These are phyloP conservation scores for Thalassiosira livingstoniorum DNA, from an alignment of 352 stramenopile genomes.

Conservation along the genomic window DNA sequence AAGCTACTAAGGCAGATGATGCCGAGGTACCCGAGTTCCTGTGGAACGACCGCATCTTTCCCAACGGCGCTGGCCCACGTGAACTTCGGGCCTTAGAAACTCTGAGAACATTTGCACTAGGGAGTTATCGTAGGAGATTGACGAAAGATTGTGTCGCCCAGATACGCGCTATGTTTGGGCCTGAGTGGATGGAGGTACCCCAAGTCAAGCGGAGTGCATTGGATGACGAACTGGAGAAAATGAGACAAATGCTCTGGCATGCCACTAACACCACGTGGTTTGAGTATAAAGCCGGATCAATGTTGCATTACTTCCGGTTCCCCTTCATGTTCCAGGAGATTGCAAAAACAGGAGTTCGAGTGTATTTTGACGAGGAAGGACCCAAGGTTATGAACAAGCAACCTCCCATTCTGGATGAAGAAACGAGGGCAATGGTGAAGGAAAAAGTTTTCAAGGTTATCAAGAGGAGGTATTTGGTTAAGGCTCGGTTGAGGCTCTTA, in stretches of 20 bases:
- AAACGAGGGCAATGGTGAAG: too few relatives aligned
- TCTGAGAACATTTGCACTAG: not conserved
- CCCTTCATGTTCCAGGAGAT: conserved; percentile 33
- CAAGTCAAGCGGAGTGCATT: not conserved
- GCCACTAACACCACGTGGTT: conserved; percentile 23
- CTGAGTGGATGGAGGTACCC: not conserved
- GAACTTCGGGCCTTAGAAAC: not conserved
- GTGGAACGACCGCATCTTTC: conserved; percentile 40
- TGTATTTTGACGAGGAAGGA: conserved; percentile 32
- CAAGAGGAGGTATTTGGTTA: too few relatives aligned
- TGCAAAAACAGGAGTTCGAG: conserved; percentile 47
- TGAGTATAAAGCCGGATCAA: conserved; percentile 49
- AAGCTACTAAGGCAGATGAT: conserved; percentile 45
- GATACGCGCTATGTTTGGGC: not conserved
- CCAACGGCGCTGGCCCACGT: conserved; percentile 13
- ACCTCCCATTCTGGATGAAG: not conserved
- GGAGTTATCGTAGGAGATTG: not conserved
- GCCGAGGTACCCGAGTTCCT: conserved; percentile 38
- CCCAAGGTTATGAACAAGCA: conserved; percentile 4
- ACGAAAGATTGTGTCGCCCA: not conserved
- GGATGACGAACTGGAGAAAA: not conserved
- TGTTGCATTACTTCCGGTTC: conserved; percentile 44
- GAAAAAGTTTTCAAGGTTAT: too few relatives aligned
- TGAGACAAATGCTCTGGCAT: conserved; percentile 8
- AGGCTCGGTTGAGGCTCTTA: not conserved